Base-by-base conservation (phyloP, 169 alveolate genomes). In the Plasmodium gallinaceum region DNA sequence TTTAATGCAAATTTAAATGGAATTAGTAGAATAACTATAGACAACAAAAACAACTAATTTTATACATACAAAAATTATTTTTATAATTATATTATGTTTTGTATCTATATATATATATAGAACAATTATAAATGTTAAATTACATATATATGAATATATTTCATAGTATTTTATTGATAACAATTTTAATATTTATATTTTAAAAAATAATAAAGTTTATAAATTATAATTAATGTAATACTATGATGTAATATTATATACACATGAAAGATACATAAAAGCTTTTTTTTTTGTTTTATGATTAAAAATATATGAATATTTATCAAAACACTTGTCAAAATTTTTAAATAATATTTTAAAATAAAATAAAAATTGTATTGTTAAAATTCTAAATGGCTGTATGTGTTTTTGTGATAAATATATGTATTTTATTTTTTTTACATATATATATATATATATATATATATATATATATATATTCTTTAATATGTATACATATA, bases 1-100 rank as follows among this genome's bases (percentile, higher is more conserved):
- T 37, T 87, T 58, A 74, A 87, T 54, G 88, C 86, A 24, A 87
- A 87, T 51, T 70, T 88, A 61, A 88, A 88, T n/a, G 88, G 88
- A 37, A 72, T 71, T 58, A 88, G 88, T 70, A 57, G 88, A 42
- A 70, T 70, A n/a, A 71, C 88, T 24, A 88, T 88, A 8, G 88
- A 68, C 16, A 83, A 83, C 52, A 68, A 83, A 39, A 68, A 78
- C 57, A 20, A 52, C 14, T 66, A 57, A 51, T 54, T 37, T 43
- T 24, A 24, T 48, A 22, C 74, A 24, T 58, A 37, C 39, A 54
- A 3, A n/a, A 61, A 14, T 32, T 5, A 52, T n/a, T 24, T n/a
- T 68, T 68, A 52, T 43, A 45, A 10, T 10, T 60, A 52, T 18
- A 14, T 18, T 57, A 16, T 57, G 32, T 57, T 57, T 57, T 22